These are phyloP conservation scores for Tillandsia fasciculata DNA, from an alignment of 176 grass and related monocot genomes.

Conservation along the genomic window DNA sequence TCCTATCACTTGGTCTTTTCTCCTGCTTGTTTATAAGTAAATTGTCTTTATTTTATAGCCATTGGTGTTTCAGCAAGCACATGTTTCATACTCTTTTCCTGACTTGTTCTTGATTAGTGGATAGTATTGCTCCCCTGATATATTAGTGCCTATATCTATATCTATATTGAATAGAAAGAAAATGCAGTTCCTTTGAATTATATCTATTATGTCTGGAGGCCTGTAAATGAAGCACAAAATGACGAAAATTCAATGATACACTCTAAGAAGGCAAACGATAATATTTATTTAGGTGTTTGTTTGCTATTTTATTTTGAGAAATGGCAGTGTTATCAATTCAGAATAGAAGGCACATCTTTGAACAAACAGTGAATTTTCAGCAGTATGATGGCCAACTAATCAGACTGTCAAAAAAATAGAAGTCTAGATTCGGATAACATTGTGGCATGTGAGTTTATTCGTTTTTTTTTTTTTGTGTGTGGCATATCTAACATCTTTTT, in stretches of 20 bases:
- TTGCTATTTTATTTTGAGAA: not conserved
- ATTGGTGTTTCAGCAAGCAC: not conserved
- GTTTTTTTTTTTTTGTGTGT: not conserved
- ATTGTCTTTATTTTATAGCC: not conserved
- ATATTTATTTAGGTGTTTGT: not conserved
- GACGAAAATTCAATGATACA: too few species aligned
- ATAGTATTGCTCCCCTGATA: too few species aligned
- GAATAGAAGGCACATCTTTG: too few species aligned
- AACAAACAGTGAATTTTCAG: too few species aligned
- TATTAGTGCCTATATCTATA: not conserved
- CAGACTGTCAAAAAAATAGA: too few species aligned
- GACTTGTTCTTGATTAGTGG: not conserved
- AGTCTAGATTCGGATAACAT: too few species aligned
- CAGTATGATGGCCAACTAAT: too few species aligned
- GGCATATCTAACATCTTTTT: not conserved
- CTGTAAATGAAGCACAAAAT: not conserved
- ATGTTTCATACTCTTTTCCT: not conserved
- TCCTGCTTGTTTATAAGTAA: not conserved
- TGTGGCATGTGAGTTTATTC: not conserved
- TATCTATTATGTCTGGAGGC: not conserved
- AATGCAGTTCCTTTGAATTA: not conserved
- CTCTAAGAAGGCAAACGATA: too few species aligned
- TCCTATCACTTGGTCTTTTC: not conserved
- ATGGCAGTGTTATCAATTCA: not conserved
- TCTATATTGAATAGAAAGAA: not conserved